phyloP scores from a whole-genome alignment of 208 protist species.

The Crithidia fasciculata region DNA sequence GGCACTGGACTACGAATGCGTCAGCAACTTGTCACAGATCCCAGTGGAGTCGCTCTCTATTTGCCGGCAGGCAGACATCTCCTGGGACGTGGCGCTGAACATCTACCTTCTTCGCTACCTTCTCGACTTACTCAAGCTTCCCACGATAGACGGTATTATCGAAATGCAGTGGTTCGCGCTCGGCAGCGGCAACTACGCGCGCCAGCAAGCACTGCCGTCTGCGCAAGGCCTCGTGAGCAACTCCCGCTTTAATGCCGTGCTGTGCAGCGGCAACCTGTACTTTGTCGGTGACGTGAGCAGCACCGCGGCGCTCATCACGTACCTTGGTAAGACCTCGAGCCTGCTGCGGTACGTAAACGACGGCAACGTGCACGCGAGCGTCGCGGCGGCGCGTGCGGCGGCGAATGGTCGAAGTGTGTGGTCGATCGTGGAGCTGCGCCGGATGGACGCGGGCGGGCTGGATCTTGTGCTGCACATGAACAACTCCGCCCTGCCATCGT shows the following conservation, averaged over 20 bases:
- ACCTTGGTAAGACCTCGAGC: conserved; percentile 24
- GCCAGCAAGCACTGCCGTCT: background rate
- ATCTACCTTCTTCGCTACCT: background rate
- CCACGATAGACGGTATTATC: conserved; percentile 32
- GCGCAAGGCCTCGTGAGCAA: conserved; percentile 28
- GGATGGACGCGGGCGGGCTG: conserved; percentile 10
- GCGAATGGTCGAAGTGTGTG: conserved; percentile 20
- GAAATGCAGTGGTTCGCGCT: conserved; percentile 37
- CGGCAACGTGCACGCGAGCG: conserved; percentile 35
- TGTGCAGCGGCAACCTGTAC: conserved; percentile 42
- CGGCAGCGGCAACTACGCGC: conserved; percentile 15
- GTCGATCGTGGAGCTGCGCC: conserved; percentile 18
- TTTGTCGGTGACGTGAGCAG: conserved; percentile 33
- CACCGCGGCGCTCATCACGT: conserved; percentile 35
- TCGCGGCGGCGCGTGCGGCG: conserved; percentile 29
- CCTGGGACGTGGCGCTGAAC: background rate
- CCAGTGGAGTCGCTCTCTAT: background rate
- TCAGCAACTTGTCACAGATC: background rate
- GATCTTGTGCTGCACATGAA: conserved; percentile 38
- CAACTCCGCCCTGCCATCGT: conserved; percentile 28
- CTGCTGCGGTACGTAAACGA: conserved; percentile 55
- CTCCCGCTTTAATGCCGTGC: conserved; percentile 21
- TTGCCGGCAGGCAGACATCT: background rate
- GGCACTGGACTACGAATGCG: background rate
- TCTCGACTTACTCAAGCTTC: background rate